phyloP scores from a whole-genome alignment of 495 filamentous ascomycete genomes.

The Barbatosphaeria neglecta region DNA sequence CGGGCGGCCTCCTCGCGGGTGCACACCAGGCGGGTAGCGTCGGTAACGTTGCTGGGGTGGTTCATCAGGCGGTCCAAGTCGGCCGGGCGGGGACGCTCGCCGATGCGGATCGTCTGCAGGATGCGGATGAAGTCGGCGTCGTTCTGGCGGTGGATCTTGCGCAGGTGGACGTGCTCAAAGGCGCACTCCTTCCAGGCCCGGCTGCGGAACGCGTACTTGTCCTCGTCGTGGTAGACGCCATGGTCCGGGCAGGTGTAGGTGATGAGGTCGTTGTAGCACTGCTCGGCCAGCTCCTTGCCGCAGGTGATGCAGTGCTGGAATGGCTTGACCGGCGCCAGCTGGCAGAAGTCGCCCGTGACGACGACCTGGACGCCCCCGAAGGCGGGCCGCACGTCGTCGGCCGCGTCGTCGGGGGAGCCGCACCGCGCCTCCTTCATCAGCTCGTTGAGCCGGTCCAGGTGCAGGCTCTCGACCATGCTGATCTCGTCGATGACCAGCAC shows the following conservation, averaged over 20 bases:
- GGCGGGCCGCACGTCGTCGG: conserved; percentile 35
- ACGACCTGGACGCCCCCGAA: conserved; percentile 92
- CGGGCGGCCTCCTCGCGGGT: conserved; percentile 25
- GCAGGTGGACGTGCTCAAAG: conserved; percentile 29
- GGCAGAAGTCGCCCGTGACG: conserved; percentile 94
- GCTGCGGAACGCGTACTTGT: conserved; percentile 30
- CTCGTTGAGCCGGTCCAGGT: conserved; percentile 41
- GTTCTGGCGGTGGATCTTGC: conserved; percentile 40
- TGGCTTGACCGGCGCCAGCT: conserved; percentile 83
- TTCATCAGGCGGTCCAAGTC: conserved; percentile 35
- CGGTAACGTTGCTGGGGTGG: conserved; percentile 25
- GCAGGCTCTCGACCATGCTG: conserved; percentile 42
- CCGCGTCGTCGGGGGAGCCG: neutral
- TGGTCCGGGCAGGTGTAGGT: conserved; percentile 39
- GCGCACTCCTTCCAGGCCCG: conserved; percentile 22
- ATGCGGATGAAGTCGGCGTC: conserved; percentile 37
- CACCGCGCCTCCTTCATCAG: conserved; percentile 31
- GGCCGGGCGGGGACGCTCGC: conserved; percentile 15
- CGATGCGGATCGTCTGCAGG: conserved; percentile 39
- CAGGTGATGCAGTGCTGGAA: conserved; percentile 67
- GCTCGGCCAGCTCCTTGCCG: conserved; percentile 45
- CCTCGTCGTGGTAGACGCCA: conserved; percentile 17
- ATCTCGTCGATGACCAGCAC: conserved; percentile 36
- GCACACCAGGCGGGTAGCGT: conserved; percentile 37
- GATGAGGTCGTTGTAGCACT: conserved; percentile 59